These are phyloP conservation scores for Cairneyella variabilis DNA, from an alignment of 495 filamentous ascomycete genomes.

Conservation along the genomic window DNA sequence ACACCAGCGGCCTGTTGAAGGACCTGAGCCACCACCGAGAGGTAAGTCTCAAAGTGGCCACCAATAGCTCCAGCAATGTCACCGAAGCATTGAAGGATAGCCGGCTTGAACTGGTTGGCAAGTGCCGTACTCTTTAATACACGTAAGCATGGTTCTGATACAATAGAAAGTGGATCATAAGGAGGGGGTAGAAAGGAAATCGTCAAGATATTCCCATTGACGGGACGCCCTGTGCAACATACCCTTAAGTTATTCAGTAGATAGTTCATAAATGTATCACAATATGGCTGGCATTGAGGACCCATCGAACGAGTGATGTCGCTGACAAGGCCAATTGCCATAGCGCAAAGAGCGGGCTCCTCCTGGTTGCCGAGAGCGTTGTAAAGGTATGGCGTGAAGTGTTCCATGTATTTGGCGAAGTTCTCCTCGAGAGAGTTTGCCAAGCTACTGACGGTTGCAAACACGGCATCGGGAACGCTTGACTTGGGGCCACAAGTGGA, in stretches of 20 bases:
- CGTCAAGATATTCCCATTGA: neutral
- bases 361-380: slow-evolving; percentile 93
- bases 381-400: slow-evolving; percentile 86
- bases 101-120: slow-evolving; percentile 95
- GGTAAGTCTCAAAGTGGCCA: slow-evolving; percentile 86
- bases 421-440: slow-evolving; percentile 86
- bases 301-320: slow-evolving; percentile 91
- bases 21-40: slow-evolving; percentile 86
- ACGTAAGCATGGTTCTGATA: slow-evolving; percentile 28
- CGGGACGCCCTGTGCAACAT: slow-evolving; percentile 30
- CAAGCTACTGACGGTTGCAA: slow-evolving; percentile 82
- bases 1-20: slow-evolving; percentile 88
- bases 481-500: slow-evolving; percentile 77
- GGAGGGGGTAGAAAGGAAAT: neutral
- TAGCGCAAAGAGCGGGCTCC: slow-evolving; percentile 86
- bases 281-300: slow-evolving; percentile 85
- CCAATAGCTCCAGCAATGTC: slow-evolving; percentile 97
- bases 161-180: neutral
- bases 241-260: slow-evolving; percentile 86
- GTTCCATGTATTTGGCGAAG: slow-evolving; percentile 94
- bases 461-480: slow-evolving; percentile 88
- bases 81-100: slow-evolving; percentile 95
- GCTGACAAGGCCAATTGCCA: slow-evolving; percentile 96
- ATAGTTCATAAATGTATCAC: slow-evolving; percentile 96
- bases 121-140: slow-evolving; percentile 56